Percentiles rank a stretch among this genome's conserved stretches.
Conservation (phyloP, 2,329 filamentous ascomycete species). For the Trichoderma sp. region DNA sequence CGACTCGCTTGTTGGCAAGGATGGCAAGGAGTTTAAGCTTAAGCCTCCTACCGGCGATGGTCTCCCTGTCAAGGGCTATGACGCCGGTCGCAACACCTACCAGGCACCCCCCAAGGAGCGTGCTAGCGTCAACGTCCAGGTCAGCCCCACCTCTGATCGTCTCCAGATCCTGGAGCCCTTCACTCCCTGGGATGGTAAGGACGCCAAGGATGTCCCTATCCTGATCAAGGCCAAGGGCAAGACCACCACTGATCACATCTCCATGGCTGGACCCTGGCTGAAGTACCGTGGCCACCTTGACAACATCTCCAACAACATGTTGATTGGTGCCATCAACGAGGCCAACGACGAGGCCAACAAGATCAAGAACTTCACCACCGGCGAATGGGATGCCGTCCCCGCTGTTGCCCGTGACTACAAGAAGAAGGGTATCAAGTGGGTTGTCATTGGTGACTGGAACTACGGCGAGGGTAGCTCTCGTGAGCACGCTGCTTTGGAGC, state of each 20-base stretch:
- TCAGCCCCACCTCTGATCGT: slow-evolving; percentile 87
- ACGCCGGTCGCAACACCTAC: slow-evolving; percentile 90
- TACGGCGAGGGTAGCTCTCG: slow-evolving; percentile 97
- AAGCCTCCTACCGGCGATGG: slow-evolving; percentile 75
- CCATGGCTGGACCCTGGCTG: slow-evolving; percentile 94
- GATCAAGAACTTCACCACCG: slow-evolving; percentile 85
- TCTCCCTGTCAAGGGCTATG: slow-evolving; percentile 79
- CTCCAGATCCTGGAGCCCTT: slow-evolving; percentile 90
- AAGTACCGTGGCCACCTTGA: slow-evolving; percentile 98
- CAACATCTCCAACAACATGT: slow-evolving; percentile 99
- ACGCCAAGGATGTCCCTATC: slow-evolving; percentile 78
- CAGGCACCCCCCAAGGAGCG: slow-evolving; percentile 89
- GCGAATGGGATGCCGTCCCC: slow-evolving; percentile 83
- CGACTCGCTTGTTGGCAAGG: slow-evolving; percentile 88
- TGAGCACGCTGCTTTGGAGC: slow-evolving; percentile 97
- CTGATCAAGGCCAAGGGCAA: slow-evolving; percentile 96
- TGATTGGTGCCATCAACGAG: slow-evolving; percentile 95
- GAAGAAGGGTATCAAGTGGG: slow-evolving; percentile 93
- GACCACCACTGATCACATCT: slow-evolving; percentile 96
- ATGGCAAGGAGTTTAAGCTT: slow-evolving; percentile 94
- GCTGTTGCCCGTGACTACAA: slow-evolving; percentile 98
- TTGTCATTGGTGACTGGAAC: slow-evolving; percentile 99
- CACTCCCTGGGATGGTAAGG: slow-evolving; percentile 86
- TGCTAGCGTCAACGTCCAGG: slow-evolving; percentile 68
- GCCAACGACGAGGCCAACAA: slow-evolving; percentile 98